Percentiles rank a stretch among this genome's conserved stretches.
Evolutionary conservation across 2,329 filamentous ascomycete species (phyloP).

Genomic region (Colletotrichum horii): DNA sequence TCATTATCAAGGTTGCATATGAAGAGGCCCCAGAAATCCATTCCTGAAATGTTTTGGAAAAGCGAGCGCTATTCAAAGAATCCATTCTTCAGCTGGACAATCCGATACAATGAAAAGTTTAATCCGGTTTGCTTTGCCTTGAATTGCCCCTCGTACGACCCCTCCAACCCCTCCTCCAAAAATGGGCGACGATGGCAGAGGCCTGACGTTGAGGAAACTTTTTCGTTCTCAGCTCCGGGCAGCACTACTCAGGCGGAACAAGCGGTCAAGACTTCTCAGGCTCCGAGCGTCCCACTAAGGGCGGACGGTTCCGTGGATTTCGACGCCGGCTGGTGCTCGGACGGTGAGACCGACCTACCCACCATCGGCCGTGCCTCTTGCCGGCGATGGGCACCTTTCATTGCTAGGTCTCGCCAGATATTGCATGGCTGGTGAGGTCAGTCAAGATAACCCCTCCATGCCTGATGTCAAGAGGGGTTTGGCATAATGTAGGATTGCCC

Average conservation of each 20-base stretch:
- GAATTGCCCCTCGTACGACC: background rate
- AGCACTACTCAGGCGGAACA: background rate
- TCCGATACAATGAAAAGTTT: background rate
- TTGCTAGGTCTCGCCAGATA: background rate
- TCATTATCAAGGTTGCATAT: background rate
- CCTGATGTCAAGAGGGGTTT: background rate
- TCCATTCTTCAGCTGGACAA: background rate
- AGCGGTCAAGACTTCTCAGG: conserved; percentile 10
- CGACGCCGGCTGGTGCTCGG: background rate
- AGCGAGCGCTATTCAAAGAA: background rate
- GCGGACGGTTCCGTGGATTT: conserved; percentile 1
- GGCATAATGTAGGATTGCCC: background rate
- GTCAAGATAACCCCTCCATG: background rate
- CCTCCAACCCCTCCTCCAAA: background rate
- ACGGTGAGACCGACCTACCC: background rate
- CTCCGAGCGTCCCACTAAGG: conserved; percentile 11
- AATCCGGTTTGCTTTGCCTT: background rate
- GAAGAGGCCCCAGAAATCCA: background rate
- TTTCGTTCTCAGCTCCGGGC: background rate
- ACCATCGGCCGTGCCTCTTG: background rate
- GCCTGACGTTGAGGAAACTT: background rate
- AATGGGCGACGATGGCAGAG: background rate
- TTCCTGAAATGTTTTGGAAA: background rate
- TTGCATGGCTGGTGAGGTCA: background rate
- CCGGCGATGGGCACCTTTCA: background rate